A percentile compares a stretch with the other conserved stretches of the same genome.
phyloP scores from a whole-genome alignment of 352 stramenopile genomes.

The Pelagophyceae sp. region DNA sequence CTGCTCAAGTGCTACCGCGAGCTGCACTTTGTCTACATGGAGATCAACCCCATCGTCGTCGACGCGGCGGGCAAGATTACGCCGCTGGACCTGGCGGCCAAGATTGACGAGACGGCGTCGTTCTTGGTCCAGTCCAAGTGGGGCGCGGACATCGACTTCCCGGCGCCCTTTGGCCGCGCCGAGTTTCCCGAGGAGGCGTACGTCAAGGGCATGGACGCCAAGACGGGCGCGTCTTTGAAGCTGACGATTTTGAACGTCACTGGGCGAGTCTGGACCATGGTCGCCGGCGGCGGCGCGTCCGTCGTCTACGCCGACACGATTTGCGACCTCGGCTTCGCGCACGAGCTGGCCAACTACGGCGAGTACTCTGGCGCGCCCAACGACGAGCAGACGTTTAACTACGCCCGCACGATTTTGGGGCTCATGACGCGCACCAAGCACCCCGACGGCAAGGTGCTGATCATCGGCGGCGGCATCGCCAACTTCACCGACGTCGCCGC shows the following conservation, averaged over 20 bases:
- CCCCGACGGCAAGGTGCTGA: slow-evolving; percentile 82
- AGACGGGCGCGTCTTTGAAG: slow-evolving; percentile 89
- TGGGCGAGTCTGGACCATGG: slow-evolving; percentile 92
- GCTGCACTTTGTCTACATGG: slow-evolving; percentile 94
- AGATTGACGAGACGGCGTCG: slow-evolving; percentile 89
- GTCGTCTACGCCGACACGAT: slow-evolving; percentile 96
- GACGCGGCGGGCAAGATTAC: slow-evolving; percentile 71
- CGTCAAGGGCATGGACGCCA: slow-evolving; percentile 83
- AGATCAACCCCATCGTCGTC: slow-evolving; percentile 94
- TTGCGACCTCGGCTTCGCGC: slow-evolving; percentile 78
- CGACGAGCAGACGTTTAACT: slow-evolving; percentile 91
- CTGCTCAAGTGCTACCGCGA: slow-evolving; percentile 82
- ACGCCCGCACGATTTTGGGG: slow-evolving; percentile 88
- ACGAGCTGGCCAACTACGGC: slow-evolving; percentile 91
- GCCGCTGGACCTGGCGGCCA: slow-evolving; percentile 87
- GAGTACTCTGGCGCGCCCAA: slow-evolving; percentile 92
- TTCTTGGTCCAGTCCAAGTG: slow-evolving; percentile 83
- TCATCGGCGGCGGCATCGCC: slow-evolving; percentile 92
- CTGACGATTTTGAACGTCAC: slow-evolving; percentile 90
- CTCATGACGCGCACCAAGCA: slow-evolving; percentile 85
- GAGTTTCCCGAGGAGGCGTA: slow-evolving; percentile 91
- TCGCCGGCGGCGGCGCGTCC: slow-evolving; percentile 84
- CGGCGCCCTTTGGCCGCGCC: slow-evolving; percentile 82
- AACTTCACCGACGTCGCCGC: slow-evolving; percentile 95
- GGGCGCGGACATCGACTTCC: slow-evolving; percentile 81